Conservation (phyloP, 306 rosid genomes). For the Luffa acutangula region DNA sequence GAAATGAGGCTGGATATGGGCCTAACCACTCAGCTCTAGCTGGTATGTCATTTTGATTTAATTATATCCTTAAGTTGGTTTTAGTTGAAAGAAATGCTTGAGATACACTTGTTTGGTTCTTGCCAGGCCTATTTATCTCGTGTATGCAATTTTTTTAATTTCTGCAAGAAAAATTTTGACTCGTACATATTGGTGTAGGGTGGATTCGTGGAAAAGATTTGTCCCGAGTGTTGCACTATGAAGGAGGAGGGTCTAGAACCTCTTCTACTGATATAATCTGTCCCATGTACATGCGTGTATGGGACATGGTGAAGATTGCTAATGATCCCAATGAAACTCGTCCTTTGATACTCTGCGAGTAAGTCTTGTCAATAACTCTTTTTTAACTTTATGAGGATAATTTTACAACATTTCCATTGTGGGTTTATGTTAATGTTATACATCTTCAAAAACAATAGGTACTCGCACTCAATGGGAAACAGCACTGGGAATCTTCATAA, state of each 20-base stretch:
- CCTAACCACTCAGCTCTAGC: conserved; percentile 86
- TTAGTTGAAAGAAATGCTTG: neutral
- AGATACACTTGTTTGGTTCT: neutral
- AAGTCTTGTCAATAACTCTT: conserved; percentile 17
- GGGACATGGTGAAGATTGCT: conserved; percentile 89
- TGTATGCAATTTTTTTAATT: neutral
- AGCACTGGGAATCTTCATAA: conserved; percentile 75
- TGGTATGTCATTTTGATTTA: conserved; percentile 29
- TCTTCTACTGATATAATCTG: conserved; percentile 83
- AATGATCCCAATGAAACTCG: conserved; percentile 82
- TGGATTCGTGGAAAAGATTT: conserved; percentile 90
- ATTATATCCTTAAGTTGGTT: neutral
- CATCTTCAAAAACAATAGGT: conserved; percentile 39
- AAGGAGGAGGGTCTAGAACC: conserved; percentile 96
- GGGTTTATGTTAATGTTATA: neutral
- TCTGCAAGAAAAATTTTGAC: neutral
- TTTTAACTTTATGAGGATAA: neutral
- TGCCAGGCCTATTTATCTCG: neutral
- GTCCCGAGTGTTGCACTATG: conserved; percentile 72
- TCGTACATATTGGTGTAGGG: conserved; percentile 29
- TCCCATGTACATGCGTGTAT: conserved; percentile 96
- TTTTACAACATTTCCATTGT: neutral
- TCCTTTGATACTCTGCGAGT: conserved; percentile 95
- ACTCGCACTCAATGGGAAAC: conserved; percentile 97
- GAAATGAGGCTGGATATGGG: conserved; percentile 93